phyloP scores from a whole-genome alignment of 345 rosid genomes.

The Pugionium dolabratum region DNA sequence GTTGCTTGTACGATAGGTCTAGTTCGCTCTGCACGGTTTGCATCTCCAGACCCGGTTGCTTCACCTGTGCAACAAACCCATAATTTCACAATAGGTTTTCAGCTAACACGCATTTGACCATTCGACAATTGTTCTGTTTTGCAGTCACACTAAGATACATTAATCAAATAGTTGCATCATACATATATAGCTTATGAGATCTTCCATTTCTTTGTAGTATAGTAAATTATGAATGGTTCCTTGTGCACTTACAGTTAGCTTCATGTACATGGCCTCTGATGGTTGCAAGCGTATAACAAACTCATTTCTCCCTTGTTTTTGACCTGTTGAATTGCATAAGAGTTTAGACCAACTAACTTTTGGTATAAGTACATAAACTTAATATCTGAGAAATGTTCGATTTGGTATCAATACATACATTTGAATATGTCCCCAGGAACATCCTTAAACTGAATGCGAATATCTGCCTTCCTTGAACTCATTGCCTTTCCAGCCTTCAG shows the following conservation, averaged over 20 bases:
- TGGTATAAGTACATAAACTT: slow-evolving; percentile 17
- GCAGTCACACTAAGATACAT: slow-evolving; percentile 3
- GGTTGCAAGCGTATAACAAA: slow-evolving; percentile 97
- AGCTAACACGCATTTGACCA: neutral
- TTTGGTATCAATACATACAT: slow-evolving; percentile 49
- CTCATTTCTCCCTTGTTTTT: slow-evolving; percentile 98
- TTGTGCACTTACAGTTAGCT: slow-evolving; percentile 69
- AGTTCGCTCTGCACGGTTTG: slow-evolving; percentile 91
- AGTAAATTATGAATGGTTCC: neutral
- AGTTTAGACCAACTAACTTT: neutral
- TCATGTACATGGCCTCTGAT: slow-evolving; percentile 97
- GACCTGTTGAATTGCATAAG: slow-evolving; percentile 46
- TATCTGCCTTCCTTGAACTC: slow-evolving; percentile 96
- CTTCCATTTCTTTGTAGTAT: neutral
- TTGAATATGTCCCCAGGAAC: slow-evolving; percentile 97
- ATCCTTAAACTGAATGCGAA: slow-evolving; percentile 96
- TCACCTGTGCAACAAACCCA: slow-evolving; percentile 60
- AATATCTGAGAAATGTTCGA: slow-evolving; percentile 1
- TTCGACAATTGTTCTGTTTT: neutral
- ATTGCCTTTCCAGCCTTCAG: slow-evolving; percentile 98
- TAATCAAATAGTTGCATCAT: neutral
- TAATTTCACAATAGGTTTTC: neutral
- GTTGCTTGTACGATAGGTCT: slow-evolving; percentile 90
- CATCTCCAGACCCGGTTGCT: slow-evolving; percentile 98
- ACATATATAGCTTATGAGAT: neutral